These are phyloP conservation scores for Annulohypoxylon maeteangense DNA, from an alignment of 495 filamentous ascomycete genomes.

Conservation along the genomic window DNA sequence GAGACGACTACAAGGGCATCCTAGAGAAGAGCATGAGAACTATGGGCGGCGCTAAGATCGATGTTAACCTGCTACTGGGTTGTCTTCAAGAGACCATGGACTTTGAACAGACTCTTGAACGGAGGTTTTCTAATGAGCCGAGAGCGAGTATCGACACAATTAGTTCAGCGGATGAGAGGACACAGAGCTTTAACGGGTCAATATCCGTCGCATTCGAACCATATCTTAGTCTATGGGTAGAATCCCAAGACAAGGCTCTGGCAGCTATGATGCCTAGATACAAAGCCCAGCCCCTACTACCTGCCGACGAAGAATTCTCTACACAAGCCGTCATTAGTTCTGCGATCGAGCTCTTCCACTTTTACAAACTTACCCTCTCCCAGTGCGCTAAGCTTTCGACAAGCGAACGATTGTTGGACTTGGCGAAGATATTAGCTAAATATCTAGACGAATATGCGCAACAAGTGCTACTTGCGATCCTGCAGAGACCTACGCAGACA, in stretches of 20 bases:
- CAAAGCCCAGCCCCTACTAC: constrained; percentile 80
- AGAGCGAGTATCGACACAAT: constrained; percentile 93
- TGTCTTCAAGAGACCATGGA: constrained; percentile 97
- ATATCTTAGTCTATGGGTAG: constrained; percentile 96
- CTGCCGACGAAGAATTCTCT: constrained; percentile 90
- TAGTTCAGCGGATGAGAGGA: constrained; percentile 79
- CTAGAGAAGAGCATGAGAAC: constrained; percentile 84
- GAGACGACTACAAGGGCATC: constrained; percentile 95
- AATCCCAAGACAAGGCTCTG: constrained; percentile 91
- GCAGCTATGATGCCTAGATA: constrained; percentile 89
- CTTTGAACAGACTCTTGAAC: constrained; percentile 92
- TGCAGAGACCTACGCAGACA: constrained; percentile 68
- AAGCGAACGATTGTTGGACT: constrained; percentile 83
- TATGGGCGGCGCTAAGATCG: constrained; percentile 80
- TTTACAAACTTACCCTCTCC: constrained; percentile 88
- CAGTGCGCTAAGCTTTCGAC: constrained; percentile 98
- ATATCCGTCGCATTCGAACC: constrained; percentile 98
- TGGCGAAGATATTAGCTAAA: constrained; percentile 86
- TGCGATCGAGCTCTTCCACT: constrained; percentile 96
- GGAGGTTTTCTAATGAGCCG: constrained; percentile 78
- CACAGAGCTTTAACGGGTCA: constrained; percentile 84
- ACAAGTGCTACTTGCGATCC: constrained; percentile 84
- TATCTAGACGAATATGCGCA: constrained; percentile 97
- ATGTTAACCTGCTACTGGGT: constrained; percentile 90
- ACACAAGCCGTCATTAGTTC: constrained; percentile 89